Evolutionary conservation across 2,329 filamentous ascomycete genomes (phyloP), one percentile per base, ranked within the genome.

Genomic region (Hypomyces perniciosus): DNA sequence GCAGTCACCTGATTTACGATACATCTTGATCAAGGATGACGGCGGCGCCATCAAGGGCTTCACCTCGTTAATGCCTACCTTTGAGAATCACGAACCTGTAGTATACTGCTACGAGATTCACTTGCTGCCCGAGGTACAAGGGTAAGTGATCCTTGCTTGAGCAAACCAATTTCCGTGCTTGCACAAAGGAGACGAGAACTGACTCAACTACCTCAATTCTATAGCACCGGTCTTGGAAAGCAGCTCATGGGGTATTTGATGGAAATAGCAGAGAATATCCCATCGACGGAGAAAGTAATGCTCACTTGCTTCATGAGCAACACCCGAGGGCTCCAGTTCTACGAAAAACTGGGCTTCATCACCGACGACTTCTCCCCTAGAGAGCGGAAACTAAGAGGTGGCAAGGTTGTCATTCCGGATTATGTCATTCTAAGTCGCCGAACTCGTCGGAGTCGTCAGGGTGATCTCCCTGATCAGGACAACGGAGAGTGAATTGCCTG

Each of bases 101-200:
- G 63, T 90, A 20, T 92, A 90, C 65, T 84, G 87, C 65, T 92
- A 90, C 64, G 87, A 92, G 68, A 81, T 92, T 34, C 87, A 92
- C 61, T 75, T 91, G 3, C 67, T 72, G 35, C 68, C 74, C 1
- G 67, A 72, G 1, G 63, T 86, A 4, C 78, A 80, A 57, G 76
- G 83, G 70, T 80, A 65, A 55, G 69, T 67, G 8, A 41, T 13
- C 39, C 40, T 20, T 26, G 13, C 4, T 12, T 31, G 13, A 26
- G 31, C 13, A 27, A 34, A 3, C 20, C 10, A 13, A 41, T 31
- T 28, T 13, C 8, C 40, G 46, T 27, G 35, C 46, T 27, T 12
- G 6, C 12, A 28, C 39, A 7, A 46, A 53, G 46, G 27, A 48
- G 31, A 45, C 28, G n/a, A 50, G 46, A 37, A 49, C 49, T 43